Evolutionary conservation across 257 asterid species (phyloP), one percentile per base, ranked within the genome.

Genomic region (Galeopsis tetrahit): DNA sequence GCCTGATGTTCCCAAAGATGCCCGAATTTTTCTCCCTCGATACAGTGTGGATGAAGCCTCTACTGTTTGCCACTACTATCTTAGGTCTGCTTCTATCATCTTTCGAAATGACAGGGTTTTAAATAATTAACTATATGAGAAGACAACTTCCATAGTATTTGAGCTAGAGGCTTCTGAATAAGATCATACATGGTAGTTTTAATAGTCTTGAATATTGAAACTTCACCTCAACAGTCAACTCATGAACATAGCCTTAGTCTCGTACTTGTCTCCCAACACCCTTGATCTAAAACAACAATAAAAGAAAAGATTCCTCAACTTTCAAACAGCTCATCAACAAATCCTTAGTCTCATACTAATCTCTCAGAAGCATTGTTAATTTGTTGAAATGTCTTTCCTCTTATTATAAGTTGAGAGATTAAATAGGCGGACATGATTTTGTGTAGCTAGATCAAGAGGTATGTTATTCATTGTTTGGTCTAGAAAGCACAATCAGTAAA

Each of bases 11-110:
- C 99, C 99, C 10, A 10, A 65, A 17, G 90, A 90, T 86, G 87
- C 91, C 58, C 93, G 96, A 68, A 57, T 85, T 75, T 49, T 71
- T 74, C 81, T 92, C 55, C 99, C 96, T 14, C 92, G 98, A 59
- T 95, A 92, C 83, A 86, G 33, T 79, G 71, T 95, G 80, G 97
- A 85, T 73, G 98, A 93, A 87, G 98, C 96, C 58, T 92, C 85
- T 33, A 73, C 90, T 3, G 98, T 92, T 66, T 90, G 83, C 81
- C 94, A 92, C 78, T 95, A 95, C 86, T 95, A 95, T 78, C 88
- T 87, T 77, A 90, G 99, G 99, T 95, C 61, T 63, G 85, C 74
- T 70, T 57, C 42, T 57, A 72, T 66, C 7, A 68, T 68, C 76
- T 73, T 73, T 56, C 62, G 35, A 51, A 32, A 10, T 69, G 60